Evolutionary conservation across 164 flowering plant genomes (phyloP).

Genomic region (Stephania japonica): DNA sequence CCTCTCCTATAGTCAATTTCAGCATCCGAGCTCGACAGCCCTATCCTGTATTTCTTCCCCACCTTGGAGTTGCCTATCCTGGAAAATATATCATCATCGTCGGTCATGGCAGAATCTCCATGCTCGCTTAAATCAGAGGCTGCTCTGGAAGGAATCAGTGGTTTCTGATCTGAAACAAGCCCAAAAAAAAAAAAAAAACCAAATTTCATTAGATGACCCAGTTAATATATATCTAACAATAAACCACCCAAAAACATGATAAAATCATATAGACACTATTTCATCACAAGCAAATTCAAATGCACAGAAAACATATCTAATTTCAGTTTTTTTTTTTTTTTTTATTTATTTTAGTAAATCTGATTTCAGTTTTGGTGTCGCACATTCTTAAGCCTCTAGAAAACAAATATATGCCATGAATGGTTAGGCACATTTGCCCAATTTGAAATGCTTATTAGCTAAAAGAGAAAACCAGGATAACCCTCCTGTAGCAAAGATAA

Average conservation of each 20-base stretch:
- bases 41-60: constrained; percentile 45
- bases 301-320: no score
- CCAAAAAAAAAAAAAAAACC: background rate
- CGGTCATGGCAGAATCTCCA: constrained; percentile 20
- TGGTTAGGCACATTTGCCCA: background rate
- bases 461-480: background rate
- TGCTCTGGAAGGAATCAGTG: constrained; percentile 24
- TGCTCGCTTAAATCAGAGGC: constrained; percentile 27
- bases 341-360: background rate
- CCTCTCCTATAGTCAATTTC: constrained; percentile 85
- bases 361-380: background rate
- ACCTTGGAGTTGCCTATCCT: constrained; percentile 42
- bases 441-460: background rate
- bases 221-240: no score
- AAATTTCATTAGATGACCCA: background rate
- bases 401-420: background rate
- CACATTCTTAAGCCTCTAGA: background rate
- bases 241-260: background rate
- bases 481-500: background rate
- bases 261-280: background rate
- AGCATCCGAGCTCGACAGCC: constrained; percentile 75
- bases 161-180: constrained; percentile 30
- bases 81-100: constrained; percentile 53
- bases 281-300: no score
- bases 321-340: no score